A percentile compares a stretch with the other conserved stretches of the same genome.
phyloP scores from a whole-genome alignment of 163 green algal species.

The Scenedesmus sp. region DNA sequence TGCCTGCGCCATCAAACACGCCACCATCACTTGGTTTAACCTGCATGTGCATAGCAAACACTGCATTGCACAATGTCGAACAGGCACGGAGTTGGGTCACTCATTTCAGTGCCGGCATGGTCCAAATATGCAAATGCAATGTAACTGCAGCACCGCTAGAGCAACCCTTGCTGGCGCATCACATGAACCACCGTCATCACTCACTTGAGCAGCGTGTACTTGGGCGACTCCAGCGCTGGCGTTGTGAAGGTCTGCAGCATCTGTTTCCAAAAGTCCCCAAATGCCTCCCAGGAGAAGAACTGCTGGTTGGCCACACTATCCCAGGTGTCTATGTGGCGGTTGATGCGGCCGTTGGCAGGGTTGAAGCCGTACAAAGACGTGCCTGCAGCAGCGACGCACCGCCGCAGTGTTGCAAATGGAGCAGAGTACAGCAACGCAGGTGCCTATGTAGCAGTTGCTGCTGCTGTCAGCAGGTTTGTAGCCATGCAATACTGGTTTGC shows the following conservation, averaged over 20 bases:
- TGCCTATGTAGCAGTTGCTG: slow-evolving; percentile 73
- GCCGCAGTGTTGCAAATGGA: too few relatives aligned
- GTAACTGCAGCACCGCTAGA: not conserved
- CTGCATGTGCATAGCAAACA: too few relatives aligned
- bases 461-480: slow-evolving; percentile 67
- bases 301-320: slow-evolving; percentile 72
- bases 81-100: too few relatives aligned
- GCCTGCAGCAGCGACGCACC: not conserved
- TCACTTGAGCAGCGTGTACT: slow-evolving; percentile 48
- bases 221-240: slow-evolving; percentile 56
- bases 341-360: slow-evolving; percentile 67
- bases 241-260: slow-evolving; percentile 56
- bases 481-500: slow-evolving; percentile 71
- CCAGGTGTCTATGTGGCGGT: slow-evolving; percentile 76
- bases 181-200: not conserved
- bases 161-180: not conserved
- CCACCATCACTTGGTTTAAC: too few relatives aligned
- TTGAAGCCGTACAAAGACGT: slow-evolving; percentile 74
- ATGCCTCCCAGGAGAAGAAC: slow-evolving; percentile 71
- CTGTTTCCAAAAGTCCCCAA: slow-evolving; percentile 64
- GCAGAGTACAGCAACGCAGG: slow-evolving; percentile 49
- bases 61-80: too few relatives aligned
- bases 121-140: not conserved
- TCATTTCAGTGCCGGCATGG: not conserved
- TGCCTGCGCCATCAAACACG: too few relatives aligned